Conservation (phyloP, 148 eudicot species). For the Cornus controversa region DNA sequence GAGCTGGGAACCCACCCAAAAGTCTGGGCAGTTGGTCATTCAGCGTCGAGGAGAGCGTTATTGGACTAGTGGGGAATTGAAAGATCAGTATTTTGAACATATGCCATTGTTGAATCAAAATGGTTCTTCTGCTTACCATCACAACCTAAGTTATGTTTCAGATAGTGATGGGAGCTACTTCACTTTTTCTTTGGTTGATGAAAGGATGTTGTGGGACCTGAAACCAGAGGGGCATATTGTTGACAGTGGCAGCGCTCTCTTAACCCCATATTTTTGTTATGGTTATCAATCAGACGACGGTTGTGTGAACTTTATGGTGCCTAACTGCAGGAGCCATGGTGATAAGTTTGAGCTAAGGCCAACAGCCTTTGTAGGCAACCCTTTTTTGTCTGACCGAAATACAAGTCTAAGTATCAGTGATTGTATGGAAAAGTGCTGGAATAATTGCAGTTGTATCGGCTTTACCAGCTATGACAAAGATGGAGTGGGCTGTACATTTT, state of each 20-base stretch:
- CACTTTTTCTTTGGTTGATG: neutral
- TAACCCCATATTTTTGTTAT: neutral
- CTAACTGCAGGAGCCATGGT: conserved; percentile 6
- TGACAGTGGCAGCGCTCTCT: neutral
- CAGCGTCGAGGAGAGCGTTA: conserved; percentile 9
- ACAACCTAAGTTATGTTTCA: neutral
- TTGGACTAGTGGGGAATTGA: conserved; percentile 16
- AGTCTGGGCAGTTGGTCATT: neutral
- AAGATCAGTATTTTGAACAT: neutral
- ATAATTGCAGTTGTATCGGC: conserved; percentile 22
- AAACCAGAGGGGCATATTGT: neutral
- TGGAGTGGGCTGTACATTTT: conserved; percentile 11
- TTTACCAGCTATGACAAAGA: neutral
- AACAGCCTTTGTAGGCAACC: neutral
- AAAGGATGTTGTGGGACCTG: conserved; percentile 8
- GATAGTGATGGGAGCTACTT: neutral
- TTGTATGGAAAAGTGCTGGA: conserved; percentile 27
- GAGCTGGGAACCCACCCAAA: neutral
- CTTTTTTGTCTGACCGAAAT: neutral
- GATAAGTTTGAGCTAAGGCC: neutral
- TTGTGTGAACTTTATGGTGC: conserved; percentile 5
- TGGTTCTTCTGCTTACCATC: neutral
- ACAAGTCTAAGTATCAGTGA: conserved; percentile 23
- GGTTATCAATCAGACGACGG: conserved; percentile 8
- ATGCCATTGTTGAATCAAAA: neutral